A percentile compares a stretch with the other conserved stretches of the same genome.
Conservation (phyloP, 1,284 basidiomycete species). For the Tilletia setariae region DNA sequence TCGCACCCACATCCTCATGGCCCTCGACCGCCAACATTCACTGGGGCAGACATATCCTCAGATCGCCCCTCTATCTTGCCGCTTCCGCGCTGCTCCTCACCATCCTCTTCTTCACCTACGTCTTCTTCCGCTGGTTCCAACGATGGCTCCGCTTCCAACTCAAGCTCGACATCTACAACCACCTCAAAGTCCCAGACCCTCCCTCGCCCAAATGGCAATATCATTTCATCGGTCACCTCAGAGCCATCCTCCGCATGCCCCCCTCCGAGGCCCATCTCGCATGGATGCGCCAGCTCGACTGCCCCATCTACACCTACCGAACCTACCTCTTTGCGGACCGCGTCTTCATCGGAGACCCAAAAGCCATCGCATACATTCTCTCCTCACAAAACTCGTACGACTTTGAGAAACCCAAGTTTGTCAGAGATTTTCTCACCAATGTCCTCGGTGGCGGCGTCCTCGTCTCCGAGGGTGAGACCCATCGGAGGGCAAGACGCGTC, state of each 20-base stretch:
- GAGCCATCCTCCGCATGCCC: not conserved
- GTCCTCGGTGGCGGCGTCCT: constrained; percentile 48
- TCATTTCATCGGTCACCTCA: constrained; percentile 4
- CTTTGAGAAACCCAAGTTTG: constrained; percentile 39
- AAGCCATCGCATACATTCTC: constrained; percentile 43
- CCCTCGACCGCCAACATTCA: too few relatives aligned
- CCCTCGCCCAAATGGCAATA: not conserved
- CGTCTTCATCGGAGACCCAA: constrained; percentile 40
- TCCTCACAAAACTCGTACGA: constrained; percentile 27
- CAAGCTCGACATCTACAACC: not conserved
- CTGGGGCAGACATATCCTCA: not conserved
- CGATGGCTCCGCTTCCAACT: not conserved
- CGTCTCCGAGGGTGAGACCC: constrained; percentile 24
- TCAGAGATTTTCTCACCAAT: constrained; percentile 29
- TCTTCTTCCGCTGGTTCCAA: not conserved
- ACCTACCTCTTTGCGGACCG: constrained; percentile 40
- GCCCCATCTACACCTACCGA: constrained; percentile 21
- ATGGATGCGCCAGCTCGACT: constrained; percentile 7
- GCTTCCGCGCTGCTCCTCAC: not conserved
- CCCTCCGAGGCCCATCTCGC: constrained; percentile 9
- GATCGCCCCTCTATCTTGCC: constrained; percentile 1
- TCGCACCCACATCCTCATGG: too few relatives aligned
- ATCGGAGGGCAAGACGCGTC: constrained; percentile 42
- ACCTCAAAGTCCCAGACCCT: not conserved
- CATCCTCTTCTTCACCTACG: not conserved